Conservation (phyloP, 345 rosid genomes). For the Salix exigua region DNA sequence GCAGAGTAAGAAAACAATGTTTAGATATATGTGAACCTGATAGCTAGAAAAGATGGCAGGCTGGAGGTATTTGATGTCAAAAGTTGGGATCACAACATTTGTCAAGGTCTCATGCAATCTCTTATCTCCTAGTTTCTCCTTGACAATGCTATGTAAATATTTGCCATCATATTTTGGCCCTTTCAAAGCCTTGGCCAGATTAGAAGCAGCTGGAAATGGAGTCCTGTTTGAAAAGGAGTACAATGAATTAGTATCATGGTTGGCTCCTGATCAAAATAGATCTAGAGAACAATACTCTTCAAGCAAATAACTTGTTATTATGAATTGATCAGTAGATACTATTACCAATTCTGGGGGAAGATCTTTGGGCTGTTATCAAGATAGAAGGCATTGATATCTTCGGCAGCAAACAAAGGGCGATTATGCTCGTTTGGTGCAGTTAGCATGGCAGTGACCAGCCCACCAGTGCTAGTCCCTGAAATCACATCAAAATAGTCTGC, state of each 20-base stretch:
- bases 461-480: constrained; percentile 30
- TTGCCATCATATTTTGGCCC: constrained; percentile 69
- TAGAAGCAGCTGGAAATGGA: constrained; percentile 28
- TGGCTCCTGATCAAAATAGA: neutral
- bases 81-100: constrained; percentile 69
- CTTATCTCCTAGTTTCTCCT: constrained; percentile 42
- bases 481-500: constrained; percentile 15
- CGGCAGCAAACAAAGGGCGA: constrained; percentile 61
- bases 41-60: constrained; percentile 60
- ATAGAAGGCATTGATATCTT: constrained; percentile 44
- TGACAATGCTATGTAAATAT: constrained; percentile 42
- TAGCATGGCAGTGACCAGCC: constrained; percentile 68
- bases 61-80: constrained; percentile 63
- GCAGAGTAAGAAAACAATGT: too few relatives aligned
- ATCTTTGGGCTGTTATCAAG: constrained; percentile 17
- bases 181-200: constrained; percentile 33
- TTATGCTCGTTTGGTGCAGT: constrained; percentile 48
- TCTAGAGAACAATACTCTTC: neutral
- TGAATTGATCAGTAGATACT: neutral
- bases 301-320: neutral
- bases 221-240: neutral
- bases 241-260: neutral
- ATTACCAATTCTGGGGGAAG: constrained; percentile 14
- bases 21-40: constrained; percentile 26
- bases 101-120: constrained; percentile 57